These are phyloP conservation scores for Gastrolobium bilobum DNA, from an alignment of 306 rosid genomes.

Conservation along the genomic window DNA sequence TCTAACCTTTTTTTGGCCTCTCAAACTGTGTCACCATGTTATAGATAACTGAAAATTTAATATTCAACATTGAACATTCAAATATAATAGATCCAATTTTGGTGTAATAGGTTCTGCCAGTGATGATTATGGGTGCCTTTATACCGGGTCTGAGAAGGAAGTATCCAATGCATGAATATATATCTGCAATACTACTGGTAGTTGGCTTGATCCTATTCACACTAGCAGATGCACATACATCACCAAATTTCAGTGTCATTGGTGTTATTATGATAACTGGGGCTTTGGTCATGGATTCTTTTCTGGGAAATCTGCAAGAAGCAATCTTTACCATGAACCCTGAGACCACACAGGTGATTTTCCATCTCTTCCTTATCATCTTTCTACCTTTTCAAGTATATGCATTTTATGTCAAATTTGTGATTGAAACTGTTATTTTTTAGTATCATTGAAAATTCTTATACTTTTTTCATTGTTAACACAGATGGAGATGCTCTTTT, in stretches of 20 bases:
- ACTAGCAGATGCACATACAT: conserved; percentile 93
- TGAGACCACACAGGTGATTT: conserved; percentile 87
- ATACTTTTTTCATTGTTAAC: conserved; percentile 23
- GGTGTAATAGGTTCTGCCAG: conserved; percentile 85
- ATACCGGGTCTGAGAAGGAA: conserved; percentile 93
- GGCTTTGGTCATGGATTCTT: conserved; percentile 93
- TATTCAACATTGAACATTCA: not conserved
- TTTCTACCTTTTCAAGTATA: conserved; percentile 19
- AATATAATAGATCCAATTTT: conserved; percentile 38
- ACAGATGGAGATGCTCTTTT: conserved; percentile 98
- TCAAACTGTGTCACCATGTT: conserved; percentile 38
- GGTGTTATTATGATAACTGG: conserved; percentile 96
- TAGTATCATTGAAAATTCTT: conserved; percentile 1
- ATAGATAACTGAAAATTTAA: not conserved
- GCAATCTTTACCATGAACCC: conserved; percentile 98
- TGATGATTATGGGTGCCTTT: conserved; percentile 99
- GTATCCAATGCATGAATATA: conserved; percentile 86
- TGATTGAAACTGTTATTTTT: conserved; percentile 33
- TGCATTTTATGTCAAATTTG: conserved; percentile 39
- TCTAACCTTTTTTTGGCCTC: not conserved
- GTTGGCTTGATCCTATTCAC: conserved; percentile 97
- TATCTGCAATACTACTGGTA: conserved; percentile 88
- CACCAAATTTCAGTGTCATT: conserved; percentile 89
- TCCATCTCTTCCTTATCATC: conserved; percentile 6
- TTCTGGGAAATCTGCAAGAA: conserved; percentile 96